A percentile compares a stretch with the other conserved stretches of the same genome.
phyloP scores from a whole-genome alignment of 2,329 filamentous ascomycete species.

The Cladosporium sp. region DNA sequence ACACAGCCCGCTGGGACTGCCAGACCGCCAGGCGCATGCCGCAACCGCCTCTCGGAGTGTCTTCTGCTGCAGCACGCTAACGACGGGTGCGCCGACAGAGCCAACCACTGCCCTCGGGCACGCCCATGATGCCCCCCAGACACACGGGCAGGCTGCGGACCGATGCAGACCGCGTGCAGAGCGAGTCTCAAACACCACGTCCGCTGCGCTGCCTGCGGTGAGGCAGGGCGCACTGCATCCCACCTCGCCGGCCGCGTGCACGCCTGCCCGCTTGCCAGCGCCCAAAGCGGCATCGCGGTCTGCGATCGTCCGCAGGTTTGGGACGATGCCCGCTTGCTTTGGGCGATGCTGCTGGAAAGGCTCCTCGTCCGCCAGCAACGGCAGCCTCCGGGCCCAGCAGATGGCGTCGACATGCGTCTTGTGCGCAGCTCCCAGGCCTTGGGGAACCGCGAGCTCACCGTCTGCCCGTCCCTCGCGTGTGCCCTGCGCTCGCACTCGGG shows the following conservation, averaged over 20 bases:
- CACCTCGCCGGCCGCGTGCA: constrained; percentile 1
- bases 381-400: constrained; percentile 1
- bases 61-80: constrained; percentile 1
- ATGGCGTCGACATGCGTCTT: background rate
- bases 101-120: background rate
- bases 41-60: constrained; percentile 2
- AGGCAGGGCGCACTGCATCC: background rate
- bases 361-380: background rate
- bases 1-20: background rate
- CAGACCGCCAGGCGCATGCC: constrained; percentile 5
- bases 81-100: constrained; percentile 7
- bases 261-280: constrained; percentile 7
- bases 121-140: background rate
- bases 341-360: background rate
- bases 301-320: constrained; percentile 5
- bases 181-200: too few relatives aligned
- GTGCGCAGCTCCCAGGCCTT: background rate
- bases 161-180: constrained; percentile 10
- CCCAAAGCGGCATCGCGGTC: constrained; percentile 5
- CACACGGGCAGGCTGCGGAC: constrained; percentile 7
- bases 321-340: background rate
- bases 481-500: constrained; percentile 7
- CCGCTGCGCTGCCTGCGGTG: background rate
- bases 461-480: constrained; percentile 10
- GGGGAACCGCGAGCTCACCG: constrained; percentile 3